Percentiles rank a stretch among this genome's conserved stretches.
phyloP scores from a whole-genome alignment of 352 stramenopile species.

The Globisporangium spiculum region DNA sequence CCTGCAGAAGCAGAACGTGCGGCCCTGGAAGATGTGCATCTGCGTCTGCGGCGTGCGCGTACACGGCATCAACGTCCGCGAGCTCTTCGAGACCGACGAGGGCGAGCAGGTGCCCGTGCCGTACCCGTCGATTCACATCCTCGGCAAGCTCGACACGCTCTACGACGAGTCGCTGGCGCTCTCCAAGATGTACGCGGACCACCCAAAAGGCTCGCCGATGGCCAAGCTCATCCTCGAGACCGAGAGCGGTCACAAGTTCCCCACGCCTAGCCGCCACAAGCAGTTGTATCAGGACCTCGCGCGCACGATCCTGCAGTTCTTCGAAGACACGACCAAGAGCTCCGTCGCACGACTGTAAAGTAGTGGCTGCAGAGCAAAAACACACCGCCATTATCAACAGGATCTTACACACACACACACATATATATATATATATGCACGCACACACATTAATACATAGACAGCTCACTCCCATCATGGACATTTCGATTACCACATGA shows the following conservation, averaged over 20 bases:
- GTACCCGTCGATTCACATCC: constrained; percentile 51
- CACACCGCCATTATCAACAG: neutral
- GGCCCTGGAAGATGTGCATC: constrained; percentile 42
- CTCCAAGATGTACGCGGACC: constrained; percentile 38
- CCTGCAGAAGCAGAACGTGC: constrained; percentile 25
- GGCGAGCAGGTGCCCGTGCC: constrained; percentile 20
- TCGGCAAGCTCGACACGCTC: constrained; percentile 44
- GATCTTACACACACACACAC: neutral
- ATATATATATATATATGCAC: neutral
- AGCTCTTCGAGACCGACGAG: constrained; percentile 30
- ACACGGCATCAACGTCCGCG: constrained; percentile 32
- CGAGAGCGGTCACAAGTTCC: constrained; percentile 64
- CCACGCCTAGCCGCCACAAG: constrained; percentile 44
- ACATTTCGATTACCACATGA: too few species aligned
- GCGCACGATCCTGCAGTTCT: constrained; percentile 43
- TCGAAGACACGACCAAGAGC: constrained; percentile 32
- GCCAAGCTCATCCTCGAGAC: constrained; percentile 41
- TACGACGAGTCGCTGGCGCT: constrained; percentile 43
- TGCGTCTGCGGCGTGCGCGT: constrained; percentile 40
- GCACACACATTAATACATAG: constrained; percentile 2
- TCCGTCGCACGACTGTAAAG: constrained; percentile 26
- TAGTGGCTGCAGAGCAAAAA: neutral
- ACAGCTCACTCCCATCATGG: neutral
- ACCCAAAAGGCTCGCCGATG: constrained; percentile 30
- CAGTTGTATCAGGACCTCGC: constrained; percentile 43